These are phyloP conservation scores for Camelina hispida DNA, from an alignment of 345 rosid species.

Conservation along the genomic window DNA sequence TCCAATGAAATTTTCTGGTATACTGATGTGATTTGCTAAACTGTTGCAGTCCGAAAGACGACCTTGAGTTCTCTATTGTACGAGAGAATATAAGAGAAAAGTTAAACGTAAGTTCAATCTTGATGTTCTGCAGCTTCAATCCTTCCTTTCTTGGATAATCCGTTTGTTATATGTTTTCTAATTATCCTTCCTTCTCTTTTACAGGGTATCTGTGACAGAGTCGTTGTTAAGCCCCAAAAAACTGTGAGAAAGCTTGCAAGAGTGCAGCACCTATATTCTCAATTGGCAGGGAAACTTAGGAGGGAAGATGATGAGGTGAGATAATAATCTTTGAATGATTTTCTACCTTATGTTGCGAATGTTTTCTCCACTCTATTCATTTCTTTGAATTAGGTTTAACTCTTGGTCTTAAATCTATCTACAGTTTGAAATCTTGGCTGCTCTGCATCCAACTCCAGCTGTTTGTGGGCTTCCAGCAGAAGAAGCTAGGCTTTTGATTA, in stretches of 20 bases:
- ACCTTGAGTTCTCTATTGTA: slow-evolving; percentile 88
- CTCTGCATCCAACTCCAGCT: slow-evolving; percentile 96
- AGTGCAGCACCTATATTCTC: slow-evolving; percentile 88
- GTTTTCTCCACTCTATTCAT: not conserved
- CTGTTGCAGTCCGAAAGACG: slow-evolving; percentile 76
- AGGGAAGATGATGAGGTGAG: slow-evolving; percentile 90
- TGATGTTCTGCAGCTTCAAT: not conserved
- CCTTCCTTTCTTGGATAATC: not conserved
- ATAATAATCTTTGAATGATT: not conserved
- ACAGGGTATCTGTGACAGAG: slow-evolving; percentile 71
- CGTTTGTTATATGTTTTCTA: not conserved
- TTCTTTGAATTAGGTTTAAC: not conserved
- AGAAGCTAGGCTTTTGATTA: slow-evolving; percentile 80
- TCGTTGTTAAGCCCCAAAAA: slow-evolving; percentile 70
- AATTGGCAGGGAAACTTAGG: slow-evolving; percentile 62
- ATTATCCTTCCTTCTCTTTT: slow-evolving; percentile 20
- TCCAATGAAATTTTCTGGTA: not conserved
- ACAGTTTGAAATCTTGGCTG: slow-evolving; percentile 79
- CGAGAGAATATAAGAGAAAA: slow-evolving; percentile 82
- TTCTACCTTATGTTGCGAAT: not conserved
- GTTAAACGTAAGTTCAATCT: slow-evolving; percentile 63
- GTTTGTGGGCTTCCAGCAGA: slow-evolving; percentile 95
- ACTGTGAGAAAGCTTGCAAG: slow-evolving; percentile 80
- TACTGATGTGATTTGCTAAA: slow-evolving; percentile 28
- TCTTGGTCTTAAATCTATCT: slow-evolving; percentile 9